phyloP scores from a whole-genome alignment of 1,284 basidiomycete genomes.

The Cryptococcus hybrid region DNA sequence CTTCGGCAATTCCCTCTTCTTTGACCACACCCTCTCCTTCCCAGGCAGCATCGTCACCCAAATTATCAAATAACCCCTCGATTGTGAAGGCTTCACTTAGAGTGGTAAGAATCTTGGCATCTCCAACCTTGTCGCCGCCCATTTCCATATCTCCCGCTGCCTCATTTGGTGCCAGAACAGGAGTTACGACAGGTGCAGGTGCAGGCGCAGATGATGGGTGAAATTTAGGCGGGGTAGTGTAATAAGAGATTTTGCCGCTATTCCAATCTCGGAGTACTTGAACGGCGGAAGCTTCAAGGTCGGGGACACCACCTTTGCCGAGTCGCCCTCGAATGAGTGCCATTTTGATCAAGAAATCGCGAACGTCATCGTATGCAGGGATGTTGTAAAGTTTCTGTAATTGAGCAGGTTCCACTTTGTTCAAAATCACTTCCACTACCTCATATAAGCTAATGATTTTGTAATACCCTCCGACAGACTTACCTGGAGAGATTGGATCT shows the following conservation, averaged over 20 bases:
- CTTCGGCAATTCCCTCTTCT: constrained; percentile 24
- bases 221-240: constrained; percentile 70
- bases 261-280: constrained; percentile 95
- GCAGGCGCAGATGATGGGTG: constrained; percentile 63
- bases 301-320: constrained; percentile 89
- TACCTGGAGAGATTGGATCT: constrained; percentile 84
- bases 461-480: not conserved
- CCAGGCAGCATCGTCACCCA: constrained; percentile 44
- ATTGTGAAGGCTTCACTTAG: constrained; percentile 48
- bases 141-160: constrained; percentile 35
- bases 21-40: constrained; percentile 32
- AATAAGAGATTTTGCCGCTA: constrained; percentile 90
- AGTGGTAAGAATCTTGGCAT: constrained; percentile 44
- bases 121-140: constrained; percentile 35
- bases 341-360: constrained; percentile 89
- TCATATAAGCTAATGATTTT: not conserved
- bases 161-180: not conserved
- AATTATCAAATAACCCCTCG: constrained; percentile 45
- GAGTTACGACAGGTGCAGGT: not conserved
- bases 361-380: constrained; percentile 64
- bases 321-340: constrained; percentile 82
- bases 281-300: constrained; percentile 77
- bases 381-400: constrained; percentile 80
- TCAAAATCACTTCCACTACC: constrained; percentile 78
- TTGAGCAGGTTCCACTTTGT: constrained; percentile 64